phyloP scores from a whole-genome alignment of 331 rosid genomes.

The Quercus tomentella region DNA sequence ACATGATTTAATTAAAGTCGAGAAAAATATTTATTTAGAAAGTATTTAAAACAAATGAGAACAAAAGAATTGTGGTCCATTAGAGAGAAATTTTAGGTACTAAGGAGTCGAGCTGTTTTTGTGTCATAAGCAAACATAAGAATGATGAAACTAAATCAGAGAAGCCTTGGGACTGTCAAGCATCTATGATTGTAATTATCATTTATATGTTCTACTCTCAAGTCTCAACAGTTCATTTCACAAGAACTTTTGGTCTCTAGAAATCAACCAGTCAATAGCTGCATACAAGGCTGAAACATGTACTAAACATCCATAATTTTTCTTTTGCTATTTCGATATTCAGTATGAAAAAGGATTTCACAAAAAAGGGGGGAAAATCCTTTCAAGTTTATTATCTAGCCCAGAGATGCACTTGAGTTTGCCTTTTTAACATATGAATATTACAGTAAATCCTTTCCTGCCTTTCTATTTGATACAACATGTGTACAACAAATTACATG shows the following conservation, averaged over 20 bases:
- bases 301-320: neutral
- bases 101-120: no score
- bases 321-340: neutral
- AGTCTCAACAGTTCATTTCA: neutral
- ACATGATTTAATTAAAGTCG: no score
- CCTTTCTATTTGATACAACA: constrained; percentile 9
- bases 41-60: no score
- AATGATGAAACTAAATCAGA: no score
- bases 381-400: neutral
- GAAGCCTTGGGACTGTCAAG: no score
- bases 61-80: no score
- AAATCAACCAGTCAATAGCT: neutral
- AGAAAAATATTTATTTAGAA: no score
- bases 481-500: constrained; percentile 3
- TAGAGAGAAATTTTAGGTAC: no score
- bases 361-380: neutral
- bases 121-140: no score
- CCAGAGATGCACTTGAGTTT: neutral
- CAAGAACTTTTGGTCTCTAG: neutral
- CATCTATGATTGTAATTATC: no score
- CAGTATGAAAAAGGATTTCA: neutral
- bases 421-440: constrained; percentile 8
- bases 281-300: neutral
- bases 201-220: no score
- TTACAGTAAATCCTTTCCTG: neutral